These are phyloP conservation scores for Heterotrichella gracilis DNA, from an alignment of 352 stramenopile genomes.

Conservation along the genomic window DNA sequence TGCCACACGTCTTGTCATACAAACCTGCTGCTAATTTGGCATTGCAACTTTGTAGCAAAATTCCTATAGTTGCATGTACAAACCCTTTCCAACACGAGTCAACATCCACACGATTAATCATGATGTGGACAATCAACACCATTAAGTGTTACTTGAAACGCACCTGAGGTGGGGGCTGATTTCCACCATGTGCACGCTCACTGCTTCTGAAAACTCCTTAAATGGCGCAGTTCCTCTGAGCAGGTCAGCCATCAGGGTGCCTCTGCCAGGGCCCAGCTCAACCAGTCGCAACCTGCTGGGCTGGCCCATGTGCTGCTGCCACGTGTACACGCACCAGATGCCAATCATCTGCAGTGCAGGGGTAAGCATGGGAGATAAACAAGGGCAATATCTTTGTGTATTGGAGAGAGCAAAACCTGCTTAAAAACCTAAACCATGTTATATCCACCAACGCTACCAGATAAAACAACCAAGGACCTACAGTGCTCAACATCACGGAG, in stretches of 20 bases:
- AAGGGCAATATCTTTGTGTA: too few relatives aligned
- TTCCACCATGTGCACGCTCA: constrained; percentile 52
- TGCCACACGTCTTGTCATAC: too few relatives aligned
- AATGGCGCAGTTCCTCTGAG: constrained; percentile 42
- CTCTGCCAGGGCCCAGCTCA: constrained; percentile 35
- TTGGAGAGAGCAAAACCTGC: too few relatives aligned
- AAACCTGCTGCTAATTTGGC: too few relatives aligned
- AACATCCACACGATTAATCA: constrained; percentile 7
- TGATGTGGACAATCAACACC: constrained; percentile 13
- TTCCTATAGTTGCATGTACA: too few relatives aligned
- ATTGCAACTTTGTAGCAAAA: too few relatives aligned
- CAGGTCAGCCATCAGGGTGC: constrained; percentile 55
- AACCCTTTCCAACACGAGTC: not conserved
- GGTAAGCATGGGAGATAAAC: too few relatives aligned
- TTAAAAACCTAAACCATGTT: too few relatives aligned
- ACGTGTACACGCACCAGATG: constrained; percentile 54
- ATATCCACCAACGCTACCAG: too few relatives aligned
- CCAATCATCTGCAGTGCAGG: too few relatives aligned
- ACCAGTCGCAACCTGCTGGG: constrained; percentile 38
- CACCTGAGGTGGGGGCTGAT: constrained; percentile 31
- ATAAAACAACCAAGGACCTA: too few relatives aligned
- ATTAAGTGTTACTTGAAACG: constrained; percentile 20
- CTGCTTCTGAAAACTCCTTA: constrained; percentile 36
- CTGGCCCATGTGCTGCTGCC: constrained; percentile 44
- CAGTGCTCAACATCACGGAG: too few relatives aligned